phyloP scores from a whole-genome alignment of 495 filamentous ascomycete genomes.

The Hapsidospora chrysogenum region DNA sequence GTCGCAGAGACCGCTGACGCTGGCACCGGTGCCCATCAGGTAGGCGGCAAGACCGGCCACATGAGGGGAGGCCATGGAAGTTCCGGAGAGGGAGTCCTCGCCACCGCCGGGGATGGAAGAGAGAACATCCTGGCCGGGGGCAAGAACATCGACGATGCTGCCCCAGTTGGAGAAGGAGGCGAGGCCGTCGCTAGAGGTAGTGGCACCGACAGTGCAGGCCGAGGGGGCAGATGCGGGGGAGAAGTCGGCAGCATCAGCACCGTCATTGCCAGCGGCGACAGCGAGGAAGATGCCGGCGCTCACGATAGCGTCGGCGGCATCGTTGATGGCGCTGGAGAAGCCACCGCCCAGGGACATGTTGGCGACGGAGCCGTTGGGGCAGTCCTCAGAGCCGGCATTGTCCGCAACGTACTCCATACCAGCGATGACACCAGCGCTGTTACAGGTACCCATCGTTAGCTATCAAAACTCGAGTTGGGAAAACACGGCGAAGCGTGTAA shows the following conservation, averaged over 20 bases:
- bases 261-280: constrained; percentile 40
- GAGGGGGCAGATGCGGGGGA: constrained; percentile 38
- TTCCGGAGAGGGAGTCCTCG: constrained; percentile 49
- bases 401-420: constrained; percentile 29
- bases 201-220: constrained; percentile 45
- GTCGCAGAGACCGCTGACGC: constrained; percentile 18
- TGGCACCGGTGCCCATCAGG: constrained; percentile 27
- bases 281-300: constrained; percentile 34
- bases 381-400: constrained; percentile 18
- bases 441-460: no score
- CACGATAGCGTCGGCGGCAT: constrained; percentile 29
- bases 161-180: constrained; percentile 51
- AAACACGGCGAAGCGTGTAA: background rate
- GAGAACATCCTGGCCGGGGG: constrained; percentile 35
- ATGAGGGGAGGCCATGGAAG: constrained; percentile 49
- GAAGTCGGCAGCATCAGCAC: constrained; percentile 25
- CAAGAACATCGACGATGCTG: constrained; percentile 41
- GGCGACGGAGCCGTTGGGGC: constrained; percentile 25
- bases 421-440: constrained; percentile 24
- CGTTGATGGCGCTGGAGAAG: constrained; percentile 35
- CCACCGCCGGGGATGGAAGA: constrained; percentile 32
- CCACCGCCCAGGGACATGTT: constrained; percentile 42
- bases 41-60: constrained; percentile 45
- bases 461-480: constrained; percentile 5
- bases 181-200: constrained; percentile 25